Evolutionary conservation across 2,329 filamentous ascomycete genomes (phyloP), one percentile per base, ranked within the genome.

Genomic region (Hymenoscyphus occultus): DNA sequence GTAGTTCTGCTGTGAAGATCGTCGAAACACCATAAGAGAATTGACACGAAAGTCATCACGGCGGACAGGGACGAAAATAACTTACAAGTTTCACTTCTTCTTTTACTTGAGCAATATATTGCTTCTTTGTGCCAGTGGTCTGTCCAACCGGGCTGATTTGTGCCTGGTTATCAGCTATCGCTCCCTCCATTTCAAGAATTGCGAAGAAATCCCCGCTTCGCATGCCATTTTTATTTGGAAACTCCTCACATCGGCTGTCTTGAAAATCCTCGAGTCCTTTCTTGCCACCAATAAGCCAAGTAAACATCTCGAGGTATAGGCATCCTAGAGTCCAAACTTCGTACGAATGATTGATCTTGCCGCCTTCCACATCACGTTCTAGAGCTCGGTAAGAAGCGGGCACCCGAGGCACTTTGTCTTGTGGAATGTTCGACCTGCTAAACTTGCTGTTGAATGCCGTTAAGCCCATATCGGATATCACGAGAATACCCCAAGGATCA

Each of bases 251-350:
- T n/a, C 9, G 58, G 48, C 35, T 40, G 48, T 61, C 51, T 31
- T 61, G 14, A 39, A 61, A 66, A 14, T 63, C 28, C 2, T 63
- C 40, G 10, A 63, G 16, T 6, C 51, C 12, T 3, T 63, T 31
- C 13, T 13, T 64, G 13, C 67, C 67, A n/a, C 56, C 56, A 5
- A 69, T 3, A 13, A 63, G 42, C 73, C 73, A 75, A 1, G 68
- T 59, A 9, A 72, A 31, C 1, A 74, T 48, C 45, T 74, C 71
- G 0, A 75, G 64, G 35, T 64, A 74, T 1, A 75, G 64, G 40
- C 73, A 75, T 2, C 73, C 73, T 0, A 75, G 67, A 1, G 69
- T 69, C 73, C 73, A 75, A 5, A 74, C 64, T 56, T 74, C 73
- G 32, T 70, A 71, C 2, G 64, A 62, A 10, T 66, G 65, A 1